These are phyloP conservation scores for Reticulascus tulasneorum DNA, from an alignment of 2,329 filamentous ascomycete species.

Conservation along the genomic window DNA sequence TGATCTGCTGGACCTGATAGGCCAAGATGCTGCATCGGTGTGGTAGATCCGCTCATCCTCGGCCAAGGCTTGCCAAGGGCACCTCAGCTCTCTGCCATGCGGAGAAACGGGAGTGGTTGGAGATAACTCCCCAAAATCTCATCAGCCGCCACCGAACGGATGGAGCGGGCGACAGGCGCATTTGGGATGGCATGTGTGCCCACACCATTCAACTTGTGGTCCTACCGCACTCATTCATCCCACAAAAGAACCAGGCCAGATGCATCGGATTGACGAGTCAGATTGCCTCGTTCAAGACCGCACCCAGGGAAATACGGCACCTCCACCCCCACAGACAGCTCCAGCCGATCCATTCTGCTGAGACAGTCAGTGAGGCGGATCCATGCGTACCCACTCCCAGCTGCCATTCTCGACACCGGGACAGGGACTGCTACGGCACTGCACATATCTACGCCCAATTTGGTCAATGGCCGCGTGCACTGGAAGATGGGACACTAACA, in stretches of 20 bases:
- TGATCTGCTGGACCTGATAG: conserved; percentile 9
- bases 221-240: background rate
- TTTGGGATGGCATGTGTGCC: background rate
- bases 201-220: background rate
- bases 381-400: too few species aligned
- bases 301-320: background rate
- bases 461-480: conserved; percentile 12
- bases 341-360: conserved; percentile 4
- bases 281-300: background rate
- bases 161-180: background rate
- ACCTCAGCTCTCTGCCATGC: conserved; percentile 1
- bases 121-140: conserved; percentile 11
- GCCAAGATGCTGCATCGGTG: conserved; percentile 6
- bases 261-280: background rate
- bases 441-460: conserved; percentile 11
- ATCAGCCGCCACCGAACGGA: conserved; percentile 5
- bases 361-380: conserved; percentile 1
- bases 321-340: conserved; percentile 3
- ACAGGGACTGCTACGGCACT: too few species aligned
- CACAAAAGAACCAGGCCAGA: background rate
- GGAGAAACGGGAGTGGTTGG: conserved; percentile 9
- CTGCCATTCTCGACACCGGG: too few species aligned
- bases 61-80: conserved; percentile 4
- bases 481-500: too few species aligned
- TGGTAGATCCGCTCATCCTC: conserved; percentile 9